A percentile compares a stretch with the other conserved stretches of the same genome.
Conservation (phyloP, 2,329 filamentous ascomycete species). For the Ophiosphaerella narmari region DNA sequence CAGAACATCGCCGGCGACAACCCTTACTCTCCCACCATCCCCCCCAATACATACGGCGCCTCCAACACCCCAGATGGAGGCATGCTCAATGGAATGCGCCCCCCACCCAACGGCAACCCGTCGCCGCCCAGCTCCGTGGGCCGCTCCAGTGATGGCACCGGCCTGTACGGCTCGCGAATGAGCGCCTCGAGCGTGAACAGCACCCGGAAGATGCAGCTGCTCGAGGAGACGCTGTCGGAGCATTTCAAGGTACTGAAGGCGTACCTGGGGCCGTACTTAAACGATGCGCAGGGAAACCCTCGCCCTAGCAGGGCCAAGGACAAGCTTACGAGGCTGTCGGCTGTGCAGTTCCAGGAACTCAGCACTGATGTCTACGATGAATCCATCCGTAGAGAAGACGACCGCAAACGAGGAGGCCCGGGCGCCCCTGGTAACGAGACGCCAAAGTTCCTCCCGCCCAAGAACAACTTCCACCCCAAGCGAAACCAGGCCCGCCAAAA, state of each 20-base stretch:
- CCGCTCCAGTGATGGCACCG: constrained; percentile 79
- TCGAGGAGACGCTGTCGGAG: constrained; percentile 74
- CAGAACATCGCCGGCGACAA: constrained; percentile 43
- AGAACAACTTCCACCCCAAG: constrained; percentile 90
- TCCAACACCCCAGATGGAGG: constrained; percentile 46
- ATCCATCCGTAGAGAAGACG: constrained; percentile 80
- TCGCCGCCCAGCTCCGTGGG: constrained; percentile 90
- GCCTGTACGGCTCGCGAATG: constrained; percentile 60
- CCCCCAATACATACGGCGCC: constrained; percentile 40
- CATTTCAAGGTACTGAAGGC: constrained; percentile 81
- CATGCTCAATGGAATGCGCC: constrained; percentile 60
- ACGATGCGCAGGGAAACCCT: constrained; percentile 74
- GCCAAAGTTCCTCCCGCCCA: constrained; percentile 74
- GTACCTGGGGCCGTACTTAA: constrained; percentile 71
- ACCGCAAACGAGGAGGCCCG: constrained; percentile 51
- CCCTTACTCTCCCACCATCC: constrained; percentile 45
- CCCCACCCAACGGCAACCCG: constrained; percentile 58
- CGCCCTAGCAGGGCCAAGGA: constrained; percentile 89
- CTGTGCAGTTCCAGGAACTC: constrained; percentile 94
- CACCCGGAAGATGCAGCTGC: constrained; percentile 57
- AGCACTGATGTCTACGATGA: constrained; percentile 98
- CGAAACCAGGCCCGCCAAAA: constrained; percentile 97
- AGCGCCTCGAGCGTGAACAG: constrained; percentile 63
- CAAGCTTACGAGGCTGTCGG: constrained; percentile 86
- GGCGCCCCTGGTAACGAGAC: constrained; percentile 53